phyloP scores from a whole-genome alignment of 2,329 filamentous ascomycete species.

The Neofusicoccum sp. region DNA sequence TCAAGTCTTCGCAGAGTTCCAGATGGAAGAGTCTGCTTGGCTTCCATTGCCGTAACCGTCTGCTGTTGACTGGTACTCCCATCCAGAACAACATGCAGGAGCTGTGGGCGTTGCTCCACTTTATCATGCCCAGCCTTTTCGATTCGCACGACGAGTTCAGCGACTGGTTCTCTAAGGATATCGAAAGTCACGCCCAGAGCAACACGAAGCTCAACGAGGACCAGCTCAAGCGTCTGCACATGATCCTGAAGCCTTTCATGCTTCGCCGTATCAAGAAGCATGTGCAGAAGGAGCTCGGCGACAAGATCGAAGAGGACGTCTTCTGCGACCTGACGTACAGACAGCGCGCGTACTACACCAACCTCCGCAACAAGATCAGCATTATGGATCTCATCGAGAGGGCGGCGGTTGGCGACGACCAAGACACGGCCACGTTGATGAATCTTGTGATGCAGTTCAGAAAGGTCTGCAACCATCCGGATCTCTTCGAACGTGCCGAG shows the following conservation, averaged over 20 bases:
- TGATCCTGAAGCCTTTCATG: slow-evolving; percentile 99
- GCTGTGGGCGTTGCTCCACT: slow-evolving; percentile 94
- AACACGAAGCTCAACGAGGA: slow-evolving; percentile 99
- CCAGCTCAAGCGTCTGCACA: slow-evolving; percentile 92
- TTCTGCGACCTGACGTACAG: slow-evolving; percentile 97
- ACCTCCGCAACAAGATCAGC: slow-evolving; percentile 93
- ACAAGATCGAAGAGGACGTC: slow-evolving; percentile 96
- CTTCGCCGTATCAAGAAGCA: slow-evolving; percentile 99
- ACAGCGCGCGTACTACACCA: slow-evolving; percentile 89
- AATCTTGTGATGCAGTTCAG: slow-evolving; percentile 99
- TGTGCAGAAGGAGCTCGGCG: slow-evolving; percentile 95
- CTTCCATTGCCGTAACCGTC: slow-evolving; percentile 92
- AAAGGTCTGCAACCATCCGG: slow-evolving; percentile 98
- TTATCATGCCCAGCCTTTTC: slow-evolving; percentile 99
- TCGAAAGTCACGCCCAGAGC: slow-evolving; percentile 96
- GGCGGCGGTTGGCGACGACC: slow-evolving; percentile 87
- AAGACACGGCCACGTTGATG: slow-evolving; percentile 95
- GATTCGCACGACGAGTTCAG: slow-evolving; percentile 91
- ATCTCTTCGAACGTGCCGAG: slow-evolving; percentile 92
- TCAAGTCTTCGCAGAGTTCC: slow-evolving; percentile 96
- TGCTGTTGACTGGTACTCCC: slow-evolving; percentile 91
- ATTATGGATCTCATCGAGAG: slow-evolving; percentile 99
- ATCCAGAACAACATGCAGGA: slow-evolving; percentile 99
- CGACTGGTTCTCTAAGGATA: slow-evolving; percentile 93
- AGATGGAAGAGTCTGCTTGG: slow-evolving; percentile 93